phyloP scores from a whole-genome alignment of 129 eudicot species.

The Lactuca sativa region DNA sequence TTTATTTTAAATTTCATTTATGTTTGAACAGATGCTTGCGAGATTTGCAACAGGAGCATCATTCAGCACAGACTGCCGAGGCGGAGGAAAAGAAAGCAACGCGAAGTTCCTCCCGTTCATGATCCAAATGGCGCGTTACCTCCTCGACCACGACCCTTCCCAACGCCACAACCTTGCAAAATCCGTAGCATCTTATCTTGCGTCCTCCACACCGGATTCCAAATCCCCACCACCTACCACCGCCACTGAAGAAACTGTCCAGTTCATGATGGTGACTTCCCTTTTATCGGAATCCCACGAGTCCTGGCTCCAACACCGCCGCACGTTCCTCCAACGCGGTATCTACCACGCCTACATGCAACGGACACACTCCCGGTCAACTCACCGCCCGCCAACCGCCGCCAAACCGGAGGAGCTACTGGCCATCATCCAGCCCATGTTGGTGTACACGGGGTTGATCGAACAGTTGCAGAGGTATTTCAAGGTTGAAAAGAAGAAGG shows the following conservation, averaged over 20 bases:
- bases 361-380: conserved; percentile 60
- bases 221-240: conserved; percentile 38
- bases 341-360: conserved; percentile 96
- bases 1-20: background rate
- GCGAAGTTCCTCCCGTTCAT: conserved; percentile 88
- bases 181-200: conserved; percentile 60
- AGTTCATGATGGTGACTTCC: conserved; percentile 97
- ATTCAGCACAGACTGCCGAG: conserved; percentile 81
- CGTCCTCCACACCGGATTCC: conserved; percentile 47
- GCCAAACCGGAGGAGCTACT: conserved; percentile 49
- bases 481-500: conserved; percentile 55
- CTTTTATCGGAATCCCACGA: conserved; percentile 84
- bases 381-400: conserved; percentile 41
- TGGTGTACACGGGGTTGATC: conserved; percentile 84
- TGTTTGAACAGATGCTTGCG: conserved; percentile 81
- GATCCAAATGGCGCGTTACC: conserved; percentile 96
- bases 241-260: conserved; percentile 83
- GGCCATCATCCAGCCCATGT: conserved; percentile 77
- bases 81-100: conserved; percentile 99
- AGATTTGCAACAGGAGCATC: conserved; percentile 98
- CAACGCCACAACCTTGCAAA: conserved; percentile 64
- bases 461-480: conserved; percentile 92
- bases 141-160: conserved; percentile 74
- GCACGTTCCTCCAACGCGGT: conserved; percentile 82
- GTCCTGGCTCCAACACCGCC: conserved; percentile 90